These are phyloP conservation scores for Podila horticola DNA, from an alignment of 192 early-diverging fungal species.

Conservation along the genomic window DNA sequence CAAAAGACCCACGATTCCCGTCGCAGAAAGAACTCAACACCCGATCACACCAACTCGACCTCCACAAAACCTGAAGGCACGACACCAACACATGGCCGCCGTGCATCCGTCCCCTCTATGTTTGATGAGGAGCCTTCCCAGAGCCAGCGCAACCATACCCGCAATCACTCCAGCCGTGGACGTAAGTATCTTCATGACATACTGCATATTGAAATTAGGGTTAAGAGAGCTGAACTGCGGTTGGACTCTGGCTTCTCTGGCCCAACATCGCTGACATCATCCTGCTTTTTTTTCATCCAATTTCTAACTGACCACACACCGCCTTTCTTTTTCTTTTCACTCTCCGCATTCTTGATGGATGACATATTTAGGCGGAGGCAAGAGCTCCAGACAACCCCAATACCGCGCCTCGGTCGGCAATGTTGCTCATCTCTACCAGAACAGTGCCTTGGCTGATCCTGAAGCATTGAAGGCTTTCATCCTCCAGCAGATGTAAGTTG, in stretches of 20 bases:
- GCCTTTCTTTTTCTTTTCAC: neutral
- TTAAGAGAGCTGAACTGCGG: neutral
- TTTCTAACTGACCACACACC: neutral
- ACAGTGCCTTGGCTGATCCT: conserved; percentile 7
- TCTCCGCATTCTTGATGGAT: neutral
- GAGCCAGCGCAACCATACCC: conserved; percentile 28
- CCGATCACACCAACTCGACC: conserved; percentile 8
- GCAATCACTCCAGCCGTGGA: conserved; percentile 29
- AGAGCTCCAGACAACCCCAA: conserved; percentile 15
- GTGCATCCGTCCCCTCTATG: conserved; percentile 41
- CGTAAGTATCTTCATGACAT: conserved; percentile 20
- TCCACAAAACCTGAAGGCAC: neutral
- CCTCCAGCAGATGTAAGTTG: conserved; percentile 69
- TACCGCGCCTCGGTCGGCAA: conserved; percentile 42
- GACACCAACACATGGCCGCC: conserved; percentile 25
- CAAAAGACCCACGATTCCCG: conserved; percentile 38
- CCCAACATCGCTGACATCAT: conserved; percentile 1
- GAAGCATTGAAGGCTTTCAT: conserved; percentile 66
- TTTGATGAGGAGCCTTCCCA: conserved; percentile 40
- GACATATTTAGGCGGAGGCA: conserved; percentile 22
- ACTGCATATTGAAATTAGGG: neutral
- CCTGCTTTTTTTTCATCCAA: neutral
- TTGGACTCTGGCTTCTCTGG: neutral
- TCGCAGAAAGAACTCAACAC: conserved; percentile 35
- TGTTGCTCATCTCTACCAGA: conserved; percentile 21